These are phyloP conservation scores for Colletotrichum sublineola DNA, from an alignment of 2,329 filamentous ascomycete genomes.

Conservation along the genomic window DNA sequence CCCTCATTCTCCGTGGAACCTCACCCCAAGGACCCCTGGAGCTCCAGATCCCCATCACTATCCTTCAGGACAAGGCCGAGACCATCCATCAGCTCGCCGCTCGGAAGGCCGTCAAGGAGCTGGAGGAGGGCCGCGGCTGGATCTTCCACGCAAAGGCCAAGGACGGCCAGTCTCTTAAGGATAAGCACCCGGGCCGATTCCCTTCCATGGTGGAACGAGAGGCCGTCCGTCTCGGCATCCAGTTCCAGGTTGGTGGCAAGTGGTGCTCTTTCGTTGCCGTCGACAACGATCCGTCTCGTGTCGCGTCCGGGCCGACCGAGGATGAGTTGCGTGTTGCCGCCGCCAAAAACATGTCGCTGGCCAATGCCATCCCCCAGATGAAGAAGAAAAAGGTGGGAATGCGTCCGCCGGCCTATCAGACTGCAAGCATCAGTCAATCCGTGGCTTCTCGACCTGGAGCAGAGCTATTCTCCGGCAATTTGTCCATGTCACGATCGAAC, in stretches of 20 bases:
- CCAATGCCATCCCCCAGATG: accelerated
- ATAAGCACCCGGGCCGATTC: conserved; percentile 64
- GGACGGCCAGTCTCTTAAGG: conserved; percentile 59
- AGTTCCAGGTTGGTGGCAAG: conserved; percentile 76
- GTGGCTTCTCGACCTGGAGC: neutral
- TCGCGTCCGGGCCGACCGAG: no score
- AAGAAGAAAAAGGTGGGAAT: neutral
- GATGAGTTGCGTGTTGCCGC: neutral
- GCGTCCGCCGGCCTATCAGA: neutral
- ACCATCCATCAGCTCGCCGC: conserved; percentile 80
- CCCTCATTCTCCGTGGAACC: conserved; percentile 70
- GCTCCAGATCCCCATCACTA: conserved; percentile 73
- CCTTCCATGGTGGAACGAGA: conserved; percentile 74
- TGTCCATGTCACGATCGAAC: no score
- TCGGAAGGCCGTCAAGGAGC: conserved; percentile 75
- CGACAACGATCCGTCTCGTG: conserved; percentile 38
- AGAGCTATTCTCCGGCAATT: no score
- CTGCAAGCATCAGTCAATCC: neutral
- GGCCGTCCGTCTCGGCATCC: conserved; percentile 73
- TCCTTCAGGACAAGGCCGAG: conserved; percentile 58
- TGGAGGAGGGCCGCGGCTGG: conserved; percentile 80
- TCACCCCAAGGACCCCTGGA: conserved; percentile 70
- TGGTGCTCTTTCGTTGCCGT: conserved; percentile 82
- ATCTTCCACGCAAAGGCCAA: conserved; percentile 65
- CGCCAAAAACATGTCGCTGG: no score